Evolutionary conservation across 176 grass and related monocot species (phyloP), one percentile per base, ranked within the genome.

Genomic region (Chrysopogon serrulatus): DNA sequence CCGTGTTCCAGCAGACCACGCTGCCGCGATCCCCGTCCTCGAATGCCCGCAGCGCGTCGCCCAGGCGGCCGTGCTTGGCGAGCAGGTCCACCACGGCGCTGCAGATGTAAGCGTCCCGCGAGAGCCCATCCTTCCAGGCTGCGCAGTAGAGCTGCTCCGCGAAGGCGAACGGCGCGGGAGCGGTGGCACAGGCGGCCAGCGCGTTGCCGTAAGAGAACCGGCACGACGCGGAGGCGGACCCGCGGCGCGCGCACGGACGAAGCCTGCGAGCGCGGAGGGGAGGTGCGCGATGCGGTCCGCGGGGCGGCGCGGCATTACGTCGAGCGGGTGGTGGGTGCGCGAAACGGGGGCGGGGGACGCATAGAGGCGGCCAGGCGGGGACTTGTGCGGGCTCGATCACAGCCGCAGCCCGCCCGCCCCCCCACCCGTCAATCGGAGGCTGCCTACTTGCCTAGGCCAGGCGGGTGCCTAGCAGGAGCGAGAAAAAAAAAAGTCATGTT

Each of bases 1-100:
- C 77, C 5, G 90, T 76, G 28, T 92, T 92, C 90, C 93, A 95
- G 63, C 93, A 90, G 71, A 92, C 90, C 26, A 31, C 82, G 54
- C 86, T 92, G 10, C 36, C 16, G 14, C 16, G 61, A 79, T 65
- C 84, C 37, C 84, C 86, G n/a, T 88, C 79, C 27, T 42, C 79
- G 34, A 92, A 90, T 54, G 81, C 82, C 64, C 63, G 74, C 32
- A 88, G 75, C 42, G 93, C 87, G 44, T 84, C 85, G 39, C 73
- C 28, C 37, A 90, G 73, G 57, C 49, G 75, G 19, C 76, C 79
- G 45, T 40, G 44, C 75, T 90, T 92, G 65, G 90, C 65, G 79
- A 95, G 86, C 28, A 92, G 57, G 72, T 92, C 87, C 3, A 95
- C 80, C 79, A 85, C 64, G 21, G 82, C 79, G 48, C 79, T 86